Percentiles rank a stretch among this genome's conserved stretches.
Evolutionary conservation across 2,329 filamentous ascomycete genomes (phyloP).

Genomic region (Paraphoma sp.): DNA sequence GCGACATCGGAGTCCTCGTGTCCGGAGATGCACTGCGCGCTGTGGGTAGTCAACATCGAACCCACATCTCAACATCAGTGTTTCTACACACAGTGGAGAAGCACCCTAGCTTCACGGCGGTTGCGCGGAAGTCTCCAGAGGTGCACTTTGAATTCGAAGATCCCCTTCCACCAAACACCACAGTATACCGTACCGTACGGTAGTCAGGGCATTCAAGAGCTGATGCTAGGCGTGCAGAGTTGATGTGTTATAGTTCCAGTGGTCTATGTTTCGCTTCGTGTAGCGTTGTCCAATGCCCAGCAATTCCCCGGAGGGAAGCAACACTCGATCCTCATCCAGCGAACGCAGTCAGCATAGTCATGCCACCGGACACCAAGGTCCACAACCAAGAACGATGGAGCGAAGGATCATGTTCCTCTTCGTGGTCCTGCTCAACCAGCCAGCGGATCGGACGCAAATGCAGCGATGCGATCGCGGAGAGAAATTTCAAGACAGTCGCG

Average conservation of each 20-base stretch:
- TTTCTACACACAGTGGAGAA: neutral
- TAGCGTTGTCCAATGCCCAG: neutral
- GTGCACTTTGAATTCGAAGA: neutral
- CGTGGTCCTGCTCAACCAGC: neutral
- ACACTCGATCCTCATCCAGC: neutral
- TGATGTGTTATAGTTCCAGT: neutral
- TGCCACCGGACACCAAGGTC: neutral
- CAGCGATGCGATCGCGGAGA: neutral
- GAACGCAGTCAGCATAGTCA: neutral
- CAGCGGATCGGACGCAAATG: neutral
- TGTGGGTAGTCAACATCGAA: conserved; percentile 2
- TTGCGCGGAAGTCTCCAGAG: neutral
- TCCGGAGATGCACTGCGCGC: conserved; percentile 5
- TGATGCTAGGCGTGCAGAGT: neutral
- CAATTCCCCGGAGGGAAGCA: neutral
- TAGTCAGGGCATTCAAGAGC: neutral
- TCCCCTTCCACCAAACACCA: neutral
- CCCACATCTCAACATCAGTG: neutral
- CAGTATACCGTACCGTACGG: neutral
- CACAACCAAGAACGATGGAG: neutral
- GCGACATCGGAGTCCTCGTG: conserved; percentile 2
- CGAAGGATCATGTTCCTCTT: too few species aligned
- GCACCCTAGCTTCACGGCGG: neutral
- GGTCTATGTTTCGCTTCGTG: neutral
- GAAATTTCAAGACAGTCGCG: neutral